Percentiles rank a stretch among this genome's conserved stretches.
Evolutionary conservation across 2,329 filamentous ascomycete species (phyloP).

Genomic region (Neobulgaria alba): DNA sequence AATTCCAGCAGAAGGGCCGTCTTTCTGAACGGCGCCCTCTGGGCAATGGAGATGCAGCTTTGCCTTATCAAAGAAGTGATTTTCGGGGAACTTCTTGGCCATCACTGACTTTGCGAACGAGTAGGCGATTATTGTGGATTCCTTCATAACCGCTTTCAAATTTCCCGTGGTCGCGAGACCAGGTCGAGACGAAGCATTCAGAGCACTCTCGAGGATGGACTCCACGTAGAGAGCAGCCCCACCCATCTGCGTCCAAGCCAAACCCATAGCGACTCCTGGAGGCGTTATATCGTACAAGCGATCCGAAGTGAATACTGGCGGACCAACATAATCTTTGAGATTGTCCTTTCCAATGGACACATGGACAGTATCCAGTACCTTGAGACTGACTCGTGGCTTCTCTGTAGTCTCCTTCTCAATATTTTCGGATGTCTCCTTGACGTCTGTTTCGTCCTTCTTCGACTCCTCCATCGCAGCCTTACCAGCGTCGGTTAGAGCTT

Average conservation of each 20-base stretch:
- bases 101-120: conserved; percentile 89
- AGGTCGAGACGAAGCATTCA: conserved; percentile 65
- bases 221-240: conserved; percentile 96
- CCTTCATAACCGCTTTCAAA: conserved; percentile 95
- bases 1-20: conserved; percentile 86
- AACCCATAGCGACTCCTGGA: conserved; percentile 90
- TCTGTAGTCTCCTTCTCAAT: conserved; percentile 52
- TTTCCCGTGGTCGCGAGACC: conserved; percentile 89
- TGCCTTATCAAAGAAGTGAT: conserved; percentile 93
- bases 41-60: conserved; percentile 94
- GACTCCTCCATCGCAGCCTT: conserved; percentile 67
- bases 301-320: conserved; percentile 91
- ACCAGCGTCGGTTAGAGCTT: conserved; percentile 77
- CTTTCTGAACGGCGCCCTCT: conserved; percentile 92
- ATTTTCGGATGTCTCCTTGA: conserved; percentile 49
- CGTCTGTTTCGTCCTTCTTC: conserved; percentile 54
- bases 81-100: conserved; percentile 76
- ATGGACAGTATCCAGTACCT: conserved; percentile 80
- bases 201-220: conserved; percentile 80
- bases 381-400: conserved; percentile 63
- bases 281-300: conserved; percentile 90
- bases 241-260: conserved; percentile 97
- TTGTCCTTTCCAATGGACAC: conserved; percentile 82
- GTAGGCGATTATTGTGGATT: conserved; percentile 91
- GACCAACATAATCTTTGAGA: conserved; percentile 92